Percentiles rank a stretch among this genome's conserved stretches.
These are phyloP conservation scores for Plasmodium blacklocki DNA, from an alignment of 169 alveolate species.

Conservation along the genomic window DNA sequence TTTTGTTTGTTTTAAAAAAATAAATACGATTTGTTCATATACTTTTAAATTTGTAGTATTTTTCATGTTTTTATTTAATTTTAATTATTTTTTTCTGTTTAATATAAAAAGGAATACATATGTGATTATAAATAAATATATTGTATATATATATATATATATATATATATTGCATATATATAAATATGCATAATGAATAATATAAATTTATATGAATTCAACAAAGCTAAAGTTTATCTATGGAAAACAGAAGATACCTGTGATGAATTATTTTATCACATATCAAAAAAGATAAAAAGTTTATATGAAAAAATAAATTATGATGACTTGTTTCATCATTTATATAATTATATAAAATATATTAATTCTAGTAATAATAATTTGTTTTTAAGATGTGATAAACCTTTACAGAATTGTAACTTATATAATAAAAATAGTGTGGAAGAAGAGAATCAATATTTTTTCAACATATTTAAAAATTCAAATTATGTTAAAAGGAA, in stretches of 20 bases:
- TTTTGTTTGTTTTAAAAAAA: not conserved
- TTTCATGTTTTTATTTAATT: not conserved
- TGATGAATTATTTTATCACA: slow-evolving; percentile 39
- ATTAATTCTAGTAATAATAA: slow-evolving; percentile 46
- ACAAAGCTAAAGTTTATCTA: slow-evolving; percentile 58
- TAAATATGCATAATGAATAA: not conserved
- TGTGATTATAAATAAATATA: no score
- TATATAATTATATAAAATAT: slow-evolving; percentile 37
- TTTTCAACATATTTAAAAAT: slow-evolving; percentile 55
- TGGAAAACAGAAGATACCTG: slow-evolving; percentile 73
- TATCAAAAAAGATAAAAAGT: slow-evolving; percentile 39
- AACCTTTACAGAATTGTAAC: not conserved
- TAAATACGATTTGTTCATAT: no score
- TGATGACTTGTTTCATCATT: slow-evolving; percentile 69
- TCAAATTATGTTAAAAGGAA: slow-evolving; percentile 56
- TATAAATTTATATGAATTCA: slow-evolving; percentile 43
- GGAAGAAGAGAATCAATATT: slow-evolving; percentile 15
- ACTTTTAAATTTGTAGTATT: no score
- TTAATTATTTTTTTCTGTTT: not conserved
- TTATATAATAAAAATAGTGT: not conserved
- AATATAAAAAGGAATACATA: not conserved
- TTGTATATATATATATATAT: no score
- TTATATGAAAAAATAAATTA: slow-evolving; percentile 62
- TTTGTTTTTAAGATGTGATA: slow-evolving; percentile 35
- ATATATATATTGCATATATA: not conserved